Evolutionary conservation across 176 grass and related monocot species (phyloP).

Genomic region (Luzula sylvatica): DNA sequence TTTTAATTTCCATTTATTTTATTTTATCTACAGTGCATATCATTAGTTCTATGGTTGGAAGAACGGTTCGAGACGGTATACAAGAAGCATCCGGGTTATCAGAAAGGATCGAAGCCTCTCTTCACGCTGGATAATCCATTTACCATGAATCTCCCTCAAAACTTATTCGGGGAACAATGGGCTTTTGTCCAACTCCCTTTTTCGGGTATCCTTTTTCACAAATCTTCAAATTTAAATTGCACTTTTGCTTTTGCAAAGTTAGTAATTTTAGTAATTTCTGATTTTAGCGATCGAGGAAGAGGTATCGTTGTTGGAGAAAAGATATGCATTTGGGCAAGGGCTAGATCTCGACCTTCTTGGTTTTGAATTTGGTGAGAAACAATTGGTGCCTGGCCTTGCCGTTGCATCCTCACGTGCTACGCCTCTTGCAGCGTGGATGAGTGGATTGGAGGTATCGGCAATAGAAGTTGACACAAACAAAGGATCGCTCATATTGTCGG

Average conservation of each 20-base stretch:
- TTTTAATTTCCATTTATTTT: slow-evolving; percentile 3
- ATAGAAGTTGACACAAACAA: slow-evolving; percentile 51
- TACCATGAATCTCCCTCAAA: slow-evolving; percentile 73
- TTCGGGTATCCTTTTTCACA: slow-evolving; percentile 39
- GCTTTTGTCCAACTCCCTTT: slow-evolving; percentile 93
- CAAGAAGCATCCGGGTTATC: slow-evolving; percentile 68
- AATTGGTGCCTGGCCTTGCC: slow-evolving; percentile 71
- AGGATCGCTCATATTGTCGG: slow-evolving; percentile 56
- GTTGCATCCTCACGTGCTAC: slow-evolving; percentile 86
- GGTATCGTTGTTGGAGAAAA: slow-evolving; percentile 41
- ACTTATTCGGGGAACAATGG: slow-evolving; percentile 90
- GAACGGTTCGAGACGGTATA: slow-evolving; percentile 92
- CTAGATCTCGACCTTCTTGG: slow-evolving; percentile 87
- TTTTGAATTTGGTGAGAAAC: slow-evolving; percentile 68
- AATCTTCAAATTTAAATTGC: background rate
- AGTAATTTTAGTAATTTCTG: background rate
- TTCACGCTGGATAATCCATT: slow-evolving; percentile 91
- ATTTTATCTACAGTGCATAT: slow-evolving; percentile 45
- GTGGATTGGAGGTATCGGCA: slow-evolving; percentile 64
- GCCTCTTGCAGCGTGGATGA: slow-evolving; percentile 97
- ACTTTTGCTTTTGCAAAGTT: background rate
- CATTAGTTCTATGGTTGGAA: slow-evolving; percentile 73
- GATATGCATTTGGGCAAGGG: slow-evolving; percentile 68
- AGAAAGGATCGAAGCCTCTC: slow-evolving; percentile 65
- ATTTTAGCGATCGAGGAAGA: slow-evolving; percentile 72